Percentiles rank a stretch among this genome's conserved stretches.
Conservation (phyloP, 345 rosid species). For the Gossypium stocksii region DNA sequence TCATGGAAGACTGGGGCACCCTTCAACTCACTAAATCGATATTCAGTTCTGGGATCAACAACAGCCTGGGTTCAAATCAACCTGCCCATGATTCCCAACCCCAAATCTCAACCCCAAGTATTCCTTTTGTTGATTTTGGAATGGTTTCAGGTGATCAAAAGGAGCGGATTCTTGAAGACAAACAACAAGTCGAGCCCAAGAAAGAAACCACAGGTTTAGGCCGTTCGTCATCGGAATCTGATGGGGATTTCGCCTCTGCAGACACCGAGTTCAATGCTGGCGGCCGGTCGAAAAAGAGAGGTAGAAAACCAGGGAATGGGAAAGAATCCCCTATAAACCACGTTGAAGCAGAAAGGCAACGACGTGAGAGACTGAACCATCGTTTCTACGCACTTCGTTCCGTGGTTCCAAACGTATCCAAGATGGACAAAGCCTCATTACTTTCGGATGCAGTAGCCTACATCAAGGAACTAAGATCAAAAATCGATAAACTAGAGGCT, state of each 20-base stretch:
- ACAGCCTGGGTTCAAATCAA: constrained; percentile 9
- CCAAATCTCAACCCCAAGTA: not conserved
- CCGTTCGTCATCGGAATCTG: constrained; percentile 37
- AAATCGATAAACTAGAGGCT: constrained; percentile 43
- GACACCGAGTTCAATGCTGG: not conserved
- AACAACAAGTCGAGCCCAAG: not conserved
- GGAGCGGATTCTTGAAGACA: constrained; percentile 11
- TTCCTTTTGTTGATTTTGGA: constrained; percentile 23
- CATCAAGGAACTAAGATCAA: constrained; percentile 58
- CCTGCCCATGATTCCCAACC: constrained; percentile 8
- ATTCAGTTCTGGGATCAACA: constrained; percentile 24
- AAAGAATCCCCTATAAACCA: constrained; percentile 48
- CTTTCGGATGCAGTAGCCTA: constrained; percentile 66
- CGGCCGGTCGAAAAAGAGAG: constrained; percentile 24
- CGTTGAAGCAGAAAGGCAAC: constrained; percentile 78
- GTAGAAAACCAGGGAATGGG: constrained; percentile 32
- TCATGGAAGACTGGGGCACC: constrained; percentile 32
- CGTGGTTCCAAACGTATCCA: constrained; percentile 82
- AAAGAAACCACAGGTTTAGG: constrained; percentile 24
- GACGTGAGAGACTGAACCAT: constrained; percentile 76
- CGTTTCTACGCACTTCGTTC: constrained; percentile 75
- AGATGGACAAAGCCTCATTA: constrained; percentile 87
- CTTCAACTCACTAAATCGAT: constrained; percentile 36
- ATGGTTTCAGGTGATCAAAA: constrained; percentile 20
- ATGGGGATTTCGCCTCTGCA: constrained; percentile 17